Base-by-base conservation (phyloP, 129 eudicot species). In the Dittrichia graveolens region DNA sequence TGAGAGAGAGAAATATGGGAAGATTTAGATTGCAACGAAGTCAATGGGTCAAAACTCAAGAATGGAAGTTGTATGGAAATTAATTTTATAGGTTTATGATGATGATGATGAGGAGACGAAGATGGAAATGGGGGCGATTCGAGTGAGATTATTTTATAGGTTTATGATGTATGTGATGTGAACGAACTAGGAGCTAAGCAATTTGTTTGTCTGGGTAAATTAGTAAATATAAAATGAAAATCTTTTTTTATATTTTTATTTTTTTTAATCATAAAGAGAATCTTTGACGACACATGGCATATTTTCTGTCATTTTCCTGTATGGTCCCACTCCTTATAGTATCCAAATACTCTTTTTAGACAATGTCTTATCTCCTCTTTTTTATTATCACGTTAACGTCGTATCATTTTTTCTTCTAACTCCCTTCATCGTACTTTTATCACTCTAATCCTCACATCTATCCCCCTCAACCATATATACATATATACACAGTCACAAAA, bases 231-330 rank as follows among this genome's bases (percentile, higher is more conserved):
- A 43, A 43, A 59, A 45, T 41, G 72, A 31, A 31, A 38, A 45
- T 5, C 4, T 41, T 14, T 43, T 10, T 5, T 7, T 18, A 3
- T n/a, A n/a, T n/a, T 0, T 63, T 16, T 15, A 24, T 24, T 24
- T 24, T 24, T 24, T 24, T 24, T 0, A 24, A 24, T 24, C 31
- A 37, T 45, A 43, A 56, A 35, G 39, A 45, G 82, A 49, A 69
- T 70, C 65, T 70, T 19, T 43, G 45, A 13, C 16, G 79, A 66
- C 79, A 73, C 64, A 58, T 79, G 83, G 79, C 78, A 79, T 64
- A 79, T 46, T 19, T 65, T 76, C 41, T 48, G 75, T 76, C 68
- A 57, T 58, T 44, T 76, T 76, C 72, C 58, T 16, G 11, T 45
- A 4, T n/a, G 66, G 60, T 3, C 75, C 43, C 49, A 0, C 16